Evolutionary conservation across 2,329 filamentous ascomycete species (phyloP).

Genomic region (Canariomyces notabilis): DNA sequence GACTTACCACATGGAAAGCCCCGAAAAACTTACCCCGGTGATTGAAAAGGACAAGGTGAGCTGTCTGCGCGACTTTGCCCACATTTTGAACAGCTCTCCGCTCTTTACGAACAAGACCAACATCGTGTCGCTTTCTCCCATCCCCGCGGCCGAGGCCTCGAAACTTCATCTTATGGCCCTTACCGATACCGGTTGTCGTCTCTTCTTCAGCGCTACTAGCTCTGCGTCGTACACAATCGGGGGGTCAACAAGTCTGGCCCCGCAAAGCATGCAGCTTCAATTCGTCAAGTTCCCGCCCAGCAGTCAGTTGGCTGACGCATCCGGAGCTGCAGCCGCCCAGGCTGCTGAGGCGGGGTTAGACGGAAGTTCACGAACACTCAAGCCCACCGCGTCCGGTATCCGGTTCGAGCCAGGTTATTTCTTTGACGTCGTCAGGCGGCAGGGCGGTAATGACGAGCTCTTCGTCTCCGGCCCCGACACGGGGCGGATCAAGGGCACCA

Average conservation of each 20-base stretch:
- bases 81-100: constrained; percentile 72
- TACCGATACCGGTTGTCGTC: constrained; percentile 82
- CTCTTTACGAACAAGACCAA: constrained; percentile 64
- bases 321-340: constrained; percentile 24
- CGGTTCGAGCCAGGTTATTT: constrained; percentile 86
- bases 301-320: constrained; percentile 27
- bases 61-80: constrained; percentile 69
- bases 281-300: constrained; percentile 89
- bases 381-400: constrained; percentile 46
- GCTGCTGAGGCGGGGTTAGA: constrained; percentile 40
- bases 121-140: constrained; percentile 81
- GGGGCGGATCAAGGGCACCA: constrained; percentile 67
- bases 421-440: constrained; percentile 70
- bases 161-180: constrained; percentile 86
- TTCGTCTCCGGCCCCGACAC: constrained; percentile 87
- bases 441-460: constrained; percentile 58
- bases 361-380: constrained; percentile 44
- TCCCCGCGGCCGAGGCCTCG: constrained; percentile 71
- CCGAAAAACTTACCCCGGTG: constrained; percentile 56
- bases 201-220: constrained; percentile 87
- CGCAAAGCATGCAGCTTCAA: constrained; percentile 95
- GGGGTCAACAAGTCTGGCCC: constrained; percentile 55
- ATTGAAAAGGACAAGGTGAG: constrained; percentile 61
- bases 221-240: constrained; percentile 63
- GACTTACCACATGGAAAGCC: constrained; percentile 77